A percentile compares a stretch with the other conserved stretches of the same genome.
These are phyloP conservation scores for Boletus rufocinnamomeus DNA, from an alignment of 768 basidiomycete species.

Conservation along the genomic window DNA sequence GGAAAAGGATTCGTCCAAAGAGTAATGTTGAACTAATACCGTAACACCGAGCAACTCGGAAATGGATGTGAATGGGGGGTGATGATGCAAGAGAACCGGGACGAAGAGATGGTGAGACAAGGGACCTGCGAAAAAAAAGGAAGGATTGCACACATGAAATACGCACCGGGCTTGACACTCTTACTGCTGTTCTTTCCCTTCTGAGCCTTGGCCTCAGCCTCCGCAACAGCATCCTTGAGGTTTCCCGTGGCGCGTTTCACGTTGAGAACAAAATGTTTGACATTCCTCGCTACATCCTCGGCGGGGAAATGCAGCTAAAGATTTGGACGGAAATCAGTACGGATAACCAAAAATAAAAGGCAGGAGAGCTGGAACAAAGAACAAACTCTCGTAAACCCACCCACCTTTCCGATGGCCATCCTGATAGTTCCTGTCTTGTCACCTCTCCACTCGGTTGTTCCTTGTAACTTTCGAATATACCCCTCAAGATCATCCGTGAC, in stretches of 20 bases:
- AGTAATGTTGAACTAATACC: not conserved
- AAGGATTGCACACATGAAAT: not conserved
- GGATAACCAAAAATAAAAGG: not conserved
- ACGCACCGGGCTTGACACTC: slow-evolving; percentile 48
- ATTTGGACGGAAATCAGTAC: slow-evolving; percentile 8
- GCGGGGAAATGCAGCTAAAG: slow-evolving; percentile 71
- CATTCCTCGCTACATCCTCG: slow-evolving; percentile 77
- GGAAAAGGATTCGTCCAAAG: not conserved
- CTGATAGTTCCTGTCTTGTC: slow-evolving; percentile 85
- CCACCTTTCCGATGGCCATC: slow-evolving; percentile 76
- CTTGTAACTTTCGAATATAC: slow-evolving; percentile 77
- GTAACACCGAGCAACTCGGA: slow-evolving; percentile 2
- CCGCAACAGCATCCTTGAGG: slow-evolving; percentile 47
- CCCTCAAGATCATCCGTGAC: slow-evolving; percentile 87
- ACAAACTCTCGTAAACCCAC: slow-evolving; percentile 30
- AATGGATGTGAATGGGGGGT: not conserved
- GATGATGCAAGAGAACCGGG: not conserved
- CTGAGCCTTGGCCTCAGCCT: slow-evolving; percentile 43
- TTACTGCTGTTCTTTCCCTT: slow-evolving; percentile 37
- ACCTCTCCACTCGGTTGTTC: slow-evolving; percentile 90
- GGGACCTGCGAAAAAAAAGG: not conserved
- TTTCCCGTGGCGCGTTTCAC: slow-evolving; percentile 79
- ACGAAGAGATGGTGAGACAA: not conserved
- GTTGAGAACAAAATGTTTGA: slow-evolving; percentile 70
- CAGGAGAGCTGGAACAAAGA: not conserved